Percentiles rank a stretch among this genome's conserved stretches.
phyloP scores from a whole-genome alignment of 2,329 filamentous ascomycete species.

The Monosporascus sp. region DNA sequence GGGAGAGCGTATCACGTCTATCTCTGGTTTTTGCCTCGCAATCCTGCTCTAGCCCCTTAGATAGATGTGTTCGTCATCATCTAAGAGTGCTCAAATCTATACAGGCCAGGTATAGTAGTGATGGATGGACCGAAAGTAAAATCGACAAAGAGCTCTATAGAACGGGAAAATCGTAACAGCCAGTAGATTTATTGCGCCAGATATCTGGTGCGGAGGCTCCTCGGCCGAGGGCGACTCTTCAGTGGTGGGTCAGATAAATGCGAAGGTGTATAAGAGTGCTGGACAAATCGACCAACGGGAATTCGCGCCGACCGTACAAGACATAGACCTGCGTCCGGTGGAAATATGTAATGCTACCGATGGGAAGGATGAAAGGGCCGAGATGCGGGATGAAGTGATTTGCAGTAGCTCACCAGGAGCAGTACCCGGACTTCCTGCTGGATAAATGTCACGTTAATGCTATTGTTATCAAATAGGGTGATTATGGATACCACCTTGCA shows the following conservation, averaged over 20 bases:
- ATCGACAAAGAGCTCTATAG: not conserved
- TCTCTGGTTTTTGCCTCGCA: not conserved
- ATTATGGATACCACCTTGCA: not conserved
- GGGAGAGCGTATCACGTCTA: constrained; percentile 4
- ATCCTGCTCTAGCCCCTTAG: not conserved
- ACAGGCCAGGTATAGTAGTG: not conserved
- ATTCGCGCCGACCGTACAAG: not conserved
- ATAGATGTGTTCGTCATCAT: too few species aligned
- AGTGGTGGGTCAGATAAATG: not conserved
- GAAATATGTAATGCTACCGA: not conserved
- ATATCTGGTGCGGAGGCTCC: not conserved
- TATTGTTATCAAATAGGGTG: not conserved
- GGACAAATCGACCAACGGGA: not conserved
- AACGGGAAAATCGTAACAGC: not conserved
- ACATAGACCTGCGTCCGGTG: not conserved
- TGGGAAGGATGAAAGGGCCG: not conserved
- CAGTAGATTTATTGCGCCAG: not conserved
- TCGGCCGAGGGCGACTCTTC: not conserved
- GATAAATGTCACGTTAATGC: not conserved
- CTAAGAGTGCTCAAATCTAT: too few species aligned
- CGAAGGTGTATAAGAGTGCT: not conserved
- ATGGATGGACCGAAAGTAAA: not conserved
- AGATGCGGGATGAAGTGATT: not conserved
- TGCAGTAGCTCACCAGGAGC: not conserved
- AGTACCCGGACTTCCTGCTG: not conserved